Percentiles rank a stretch among this genome's conserved stretches.
These are phyloP conservation scores for Nitzschia sp. DNA, from an alignment of 108 stramenopile genomes.

Conservation along the genomic window DNA sequence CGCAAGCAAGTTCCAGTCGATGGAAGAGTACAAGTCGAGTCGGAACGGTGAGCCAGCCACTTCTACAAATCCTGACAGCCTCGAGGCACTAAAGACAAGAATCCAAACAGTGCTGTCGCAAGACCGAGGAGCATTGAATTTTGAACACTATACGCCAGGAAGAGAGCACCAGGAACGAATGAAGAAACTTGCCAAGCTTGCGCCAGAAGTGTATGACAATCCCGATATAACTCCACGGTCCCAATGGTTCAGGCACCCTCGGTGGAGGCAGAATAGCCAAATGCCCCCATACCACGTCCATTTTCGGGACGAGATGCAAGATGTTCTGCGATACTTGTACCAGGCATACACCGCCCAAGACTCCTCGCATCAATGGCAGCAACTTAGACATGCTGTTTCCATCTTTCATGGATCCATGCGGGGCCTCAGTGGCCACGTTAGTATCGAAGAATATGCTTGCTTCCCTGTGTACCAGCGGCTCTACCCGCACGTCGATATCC, in stretches of 20 bases:
- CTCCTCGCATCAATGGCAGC: not conserved
- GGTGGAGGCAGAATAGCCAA: not conserved
- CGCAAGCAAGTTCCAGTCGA: not conserved
- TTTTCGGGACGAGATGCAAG: slow-evolving; percentile 4
- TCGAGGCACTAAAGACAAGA: not conserved
- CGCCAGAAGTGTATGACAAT: slow-evolving; percentile 7
- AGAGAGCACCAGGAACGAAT: not conserved
- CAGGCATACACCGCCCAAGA: not conserved
- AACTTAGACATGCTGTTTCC: not conserved
- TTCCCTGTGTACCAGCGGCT: not conserved
- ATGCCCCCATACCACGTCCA: slow-evolving; percentile 7
- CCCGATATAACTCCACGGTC: not conserved
- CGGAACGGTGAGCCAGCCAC: not conserved
- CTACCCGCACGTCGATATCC: not conserved
- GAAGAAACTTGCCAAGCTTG: not conserved
- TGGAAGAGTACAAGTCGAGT: not conserved
- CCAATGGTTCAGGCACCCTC: not conserved
- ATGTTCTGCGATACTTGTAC: not conserved
- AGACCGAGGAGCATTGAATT: not conserved
- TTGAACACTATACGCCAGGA: not conserved
- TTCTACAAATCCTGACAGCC: too few relatives aligned
- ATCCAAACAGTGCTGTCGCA: not conserved
- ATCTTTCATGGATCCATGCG: not conserved
- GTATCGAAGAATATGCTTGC: not conserved
- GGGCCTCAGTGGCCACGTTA: slow-evolving; percentile 1